phyloP scores from a whole-genome alignment of 177 flowering plant species.

The Vitis hybrid region DNA sequence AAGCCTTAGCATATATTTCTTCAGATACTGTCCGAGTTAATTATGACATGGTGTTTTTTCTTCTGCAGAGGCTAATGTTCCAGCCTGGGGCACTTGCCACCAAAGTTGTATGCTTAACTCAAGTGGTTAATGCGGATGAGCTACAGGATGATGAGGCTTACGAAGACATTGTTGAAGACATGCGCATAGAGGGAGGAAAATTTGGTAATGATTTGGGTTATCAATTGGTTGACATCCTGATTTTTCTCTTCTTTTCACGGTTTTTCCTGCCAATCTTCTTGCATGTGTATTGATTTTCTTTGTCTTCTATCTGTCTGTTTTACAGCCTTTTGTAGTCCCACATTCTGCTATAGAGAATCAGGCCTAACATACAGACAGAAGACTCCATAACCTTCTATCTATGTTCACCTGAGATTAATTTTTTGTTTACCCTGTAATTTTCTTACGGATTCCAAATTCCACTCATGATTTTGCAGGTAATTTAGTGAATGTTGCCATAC shows the following conservation, averaged over 20 bases:
- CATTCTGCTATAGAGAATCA: constrained; percentile 61
- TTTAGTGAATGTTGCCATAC: constrained; percentile 76
- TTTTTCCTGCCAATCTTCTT: not conserved
- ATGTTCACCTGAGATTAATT: constrained; percentile 15
- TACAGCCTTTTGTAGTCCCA: constrained; percentile 56
- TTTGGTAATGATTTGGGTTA: constrained; percentile 51
- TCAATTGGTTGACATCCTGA: not conserved
- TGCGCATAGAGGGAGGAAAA: constrained; percentile 85
- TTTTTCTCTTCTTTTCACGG: not conserved
- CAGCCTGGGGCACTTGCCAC: constrained; percentile 64
- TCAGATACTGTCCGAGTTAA: too few relatives aligned
- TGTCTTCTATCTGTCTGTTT: constrained; percentile 53
- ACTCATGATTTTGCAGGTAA: constrained; percentile 52
- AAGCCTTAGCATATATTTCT: too few relatives aligned
- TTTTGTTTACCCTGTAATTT: not conserved
- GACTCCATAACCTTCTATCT: constrained; percentile 37
- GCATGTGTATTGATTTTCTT: constrained; percentile 28
- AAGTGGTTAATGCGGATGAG: constrained; percentile 74
- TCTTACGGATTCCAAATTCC: constrained; percentile 6
- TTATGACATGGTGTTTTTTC: not conserved
- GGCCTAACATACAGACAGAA: constrained; percentile 54
- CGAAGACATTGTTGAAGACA: constrained; percentile 90
- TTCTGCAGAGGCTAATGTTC: constrained; percentile 70
- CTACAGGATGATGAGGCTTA: constrained; percentile 85
- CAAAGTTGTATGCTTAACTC: constrained; percentile 82